Percentiles rank a stretch among this genome's conserved stretches.
Conservation (phyloP, 140 eudicot genomes). For the Flaveria floridana region DNA sequence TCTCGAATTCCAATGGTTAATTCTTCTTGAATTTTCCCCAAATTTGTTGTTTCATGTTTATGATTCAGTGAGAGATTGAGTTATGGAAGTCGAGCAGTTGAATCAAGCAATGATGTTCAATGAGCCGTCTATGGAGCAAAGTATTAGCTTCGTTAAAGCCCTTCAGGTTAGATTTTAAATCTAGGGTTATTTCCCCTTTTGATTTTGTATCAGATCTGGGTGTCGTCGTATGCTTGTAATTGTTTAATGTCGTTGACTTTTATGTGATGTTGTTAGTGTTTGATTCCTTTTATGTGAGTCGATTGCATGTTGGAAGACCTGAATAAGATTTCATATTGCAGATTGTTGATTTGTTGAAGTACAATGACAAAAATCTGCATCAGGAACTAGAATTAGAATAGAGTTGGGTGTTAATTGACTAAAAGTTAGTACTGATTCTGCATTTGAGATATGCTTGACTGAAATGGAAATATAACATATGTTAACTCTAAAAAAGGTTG, state of each 20-base stretch:
- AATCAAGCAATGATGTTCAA: slow-evolving; percentile 55
- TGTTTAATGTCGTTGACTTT: slow-evolving; percentile 32
- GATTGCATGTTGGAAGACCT: slow-evolving; percentile 14
- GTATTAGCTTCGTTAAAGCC: slow-evolving; percentile 80
- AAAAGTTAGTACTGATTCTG: too few relatives aligned
- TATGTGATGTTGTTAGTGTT: slow-evolving; percentile 13
- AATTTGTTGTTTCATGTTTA: not conserved
- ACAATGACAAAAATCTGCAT: not conserved
- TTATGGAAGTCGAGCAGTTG: slow-evolving; percentile 44
- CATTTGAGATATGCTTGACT: not conserved
- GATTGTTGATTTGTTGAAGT: slow-evolving; percentile 1
- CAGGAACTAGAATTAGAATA: not conserved
- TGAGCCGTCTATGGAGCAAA: slow-evolving; percentile 76
- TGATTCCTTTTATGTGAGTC: slow-evolving; percentile 4
- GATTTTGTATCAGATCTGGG: slow-evolving; percentile 38
- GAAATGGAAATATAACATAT: not conserved
- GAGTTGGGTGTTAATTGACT: slow-evolving; percentile 5
- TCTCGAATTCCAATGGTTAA: not conserved
- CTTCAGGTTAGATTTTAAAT: slow-evolving; percentile 57
- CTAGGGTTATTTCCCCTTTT: not conserved
- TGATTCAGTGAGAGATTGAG: slow-evolving; percentile 12
- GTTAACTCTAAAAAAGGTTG: not conserved
- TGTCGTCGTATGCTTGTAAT: not conserved
- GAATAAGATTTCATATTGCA: not conserved
- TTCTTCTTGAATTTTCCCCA: not conserved